phyloP scores from a whole-genome alignment of 2,329 filamentous ascomycete species.

The Dothistroma septosporum region DNA sequence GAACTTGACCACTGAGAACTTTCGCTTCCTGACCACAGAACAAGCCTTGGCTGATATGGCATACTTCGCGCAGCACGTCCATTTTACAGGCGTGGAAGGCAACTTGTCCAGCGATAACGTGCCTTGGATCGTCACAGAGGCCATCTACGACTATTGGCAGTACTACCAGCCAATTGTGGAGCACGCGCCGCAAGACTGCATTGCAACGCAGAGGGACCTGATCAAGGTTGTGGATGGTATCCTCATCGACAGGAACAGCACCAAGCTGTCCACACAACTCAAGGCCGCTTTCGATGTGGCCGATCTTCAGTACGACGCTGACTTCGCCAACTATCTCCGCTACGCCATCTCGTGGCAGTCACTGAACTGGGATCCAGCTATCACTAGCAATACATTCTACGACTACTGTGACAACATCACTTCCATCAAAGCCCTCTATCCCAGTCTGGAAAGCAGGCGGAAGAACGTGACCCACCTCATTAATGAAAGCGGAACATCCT shows the following conservation, averaged over 20 bases:
- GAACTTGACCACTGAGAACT: constrained; percentile 63
- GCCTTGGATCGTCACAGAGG: constrained; percentile 69
- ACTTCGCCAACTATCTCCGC: constrained; percentile 50
- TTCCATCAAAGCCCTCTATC: constrained; percentile 42
- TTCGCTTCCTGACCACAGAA: constrained; percentile 79
- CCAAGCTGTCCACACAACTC: constrained; percentile 42
- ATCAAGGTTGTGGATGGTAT: constrained; percentile 58
- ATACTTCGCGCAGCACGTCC: constrained; percentile 71
- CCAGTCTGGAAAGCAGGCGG: constrained; percentile 36
- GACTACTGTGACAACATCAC: constrained; percentile 57
- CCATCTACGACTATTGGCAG: constrained; percentile 68
- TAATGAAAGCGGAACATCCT: constrained; percentile 45
- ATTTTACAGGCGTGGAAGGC: constrained; percentile 64
- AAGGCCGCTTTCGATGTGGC: constrained; percentile 53
- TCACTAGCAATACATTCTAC: constrained; percentile 48
- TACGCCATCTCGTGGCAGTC: constrained; percentile 51
- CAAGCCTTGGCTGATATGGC: constrained; percentile 77
- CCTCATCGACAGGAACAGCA: constrained; percentile 45
- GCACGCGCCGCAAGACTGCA: constrained; percentile 59
- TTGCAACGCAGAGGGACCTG: constrained; percentile 59
- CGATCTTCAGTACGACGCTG: constrained; percentile 47
- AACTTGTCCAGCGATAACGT: constrained; percentile 62
- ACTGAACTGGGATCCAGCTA: constrained; percentile 57
- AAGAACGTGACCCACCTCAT: constrained; percentile 45
- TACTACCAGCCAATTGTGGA: constrained; percentile 58